Conservation (phyloP, 2,329 filamentous ascomycete species). For the Aspergillus sp. region DNA sequence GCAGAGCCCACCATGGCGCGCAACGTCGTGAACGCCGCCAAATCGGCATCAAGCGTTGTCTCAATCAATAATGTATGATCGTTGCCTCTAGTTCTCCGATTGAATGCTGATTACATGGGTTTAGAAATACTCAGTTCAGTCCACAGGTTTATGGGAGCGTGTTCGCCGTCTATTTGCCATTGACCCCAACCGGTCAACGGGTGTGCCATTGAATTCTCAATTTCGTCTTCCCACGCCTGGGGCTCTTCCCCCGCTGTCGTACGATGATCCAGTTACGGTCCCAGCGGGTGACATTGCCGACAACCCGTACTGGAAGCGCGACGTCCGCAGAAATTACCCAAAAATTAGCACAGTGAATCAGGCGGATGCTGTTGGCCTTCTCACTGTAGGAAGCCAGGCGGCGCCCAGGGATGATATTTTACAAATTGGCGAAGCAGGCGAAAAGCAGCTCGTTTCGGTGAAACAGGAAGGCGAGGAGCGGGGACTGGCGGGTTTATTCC, state of each 20-base stretch:
- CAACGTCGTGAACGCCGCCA: conserved; percentile 39
- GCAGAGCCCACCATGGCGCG: conserved; percentile 36
- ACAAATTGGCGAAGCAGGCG: conserved; percentile 73
- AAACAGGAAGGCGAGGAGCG: conserved; percentile 71
- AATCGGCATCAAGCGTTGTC: conserved; percentile 38
- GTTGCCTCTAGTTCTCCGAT: too few species aligned
- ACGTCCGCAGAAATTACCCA: conserved; percentile 79
- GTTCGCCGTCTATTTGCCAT: conserved; percentile 77
- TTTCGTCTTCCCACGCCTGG: conserved; percentile 86
- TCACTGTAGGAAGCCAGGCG: conserved; percentile 79
- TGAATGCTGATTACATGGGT: background rate
- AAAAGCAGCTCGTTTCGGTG: conserved; percentile 71
- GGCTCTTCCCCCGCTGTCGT: conserved; percentile 65
- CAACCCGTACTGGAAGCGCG: conserved; percentile 96
- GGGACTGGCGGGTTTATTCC: conserved; percentile 71
- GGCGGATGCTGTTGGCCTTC: conserved; percentile 78
- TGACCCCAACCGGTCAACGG: conserved; percentile 85
- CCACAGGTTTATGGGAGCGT: conserved; percentile 81
- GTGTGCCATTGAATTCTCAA: conserved; percentile 88
- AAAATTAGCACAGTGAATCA: conserved; percentile 77
- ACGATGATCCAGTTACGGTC: conserved; percentile 78
- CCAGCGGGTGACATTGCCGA: conserved; percentile 87
- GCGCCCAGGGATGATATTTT: conserved; percentile 74
- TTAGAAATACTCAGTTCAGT: conserved; percentile 95
- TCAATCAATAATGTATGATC: conserved; percentile 37